These are phyloP conservation scores for Microcyclospora tardicrescens DNA, from an alignment of 2,329 filamentous ascomycete species.

Conservation along the genomic window DNA sequence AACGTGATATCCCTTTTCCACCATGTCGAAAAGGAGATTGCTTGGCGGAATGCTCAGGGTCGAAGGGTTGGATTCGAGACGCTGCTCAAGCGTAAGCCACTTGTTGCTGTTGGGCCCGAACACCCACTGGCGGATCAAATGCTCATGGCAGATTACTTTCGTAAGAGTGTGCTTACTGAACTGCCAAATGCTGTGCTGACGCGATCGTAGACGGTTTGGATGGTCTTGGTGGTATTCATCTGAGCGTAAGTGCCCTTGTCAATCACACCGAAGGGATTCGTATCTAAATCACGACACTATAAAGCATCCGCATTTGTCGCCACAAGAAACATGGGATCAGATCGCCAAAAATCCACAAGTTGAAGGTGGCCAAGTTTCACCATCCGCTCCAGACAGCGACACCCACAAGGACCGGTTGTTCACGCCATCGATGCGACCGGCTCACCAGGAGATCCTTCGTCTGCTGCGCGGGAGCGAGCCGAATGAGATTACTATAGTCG, in stretches of 20 bases:
- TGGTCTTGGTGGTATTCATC: constrained; percentile 36
- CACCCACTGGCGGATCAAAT: constrained; percentile 74
- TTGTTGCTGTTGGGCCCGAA: constrained; percentile 71
- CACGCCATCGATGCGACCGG: constrained; percentile 56
- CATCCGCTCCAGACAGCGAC: constrained; percentile 14
- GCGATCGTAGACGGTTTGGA: constrained; percentile 31
- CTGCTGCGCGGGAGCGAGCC: constrained; percentile 68
- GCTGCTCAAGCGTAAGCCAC: constrained; percentile 55
- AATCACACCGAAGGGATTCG: neutral
- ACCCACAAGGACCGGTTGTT: constrained; percentile 38
- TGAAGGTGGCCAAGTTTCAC: constrained; percentile 29
- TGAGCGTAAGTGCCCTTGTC: constrained; percentile 23
- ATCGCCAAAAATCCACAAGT: too few species aligned
- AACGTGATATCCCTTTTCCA: constrained; percentile 89
- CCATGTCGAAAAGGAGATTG: constrained; percentile 75
- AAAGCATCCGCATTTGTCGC: too few species aligned
- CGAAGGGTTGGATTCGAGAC: constrained; percentile 58
- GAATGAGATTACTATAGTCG: constrained; percentile 79
- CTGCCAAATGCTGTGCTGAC: constrained; percentile 2
- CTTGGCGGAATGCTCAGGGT: constrained; percentile 63
- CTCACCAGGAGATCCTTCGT: constrained; percentile 81
- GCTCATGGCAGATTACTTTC: constrained; percentile 62
- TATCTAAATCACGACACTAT: too few species aligned
- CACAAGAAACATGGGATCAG: too few species aligned
- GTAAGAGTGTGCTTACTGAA: constrained; percentile 37